Percentiles rank a stretch among this genome's conserved stretches.
Evolutionary conservation across 1,284 basidiomycete genomes (phyloP).

Genomic region (Meira nashicola): DNA sequence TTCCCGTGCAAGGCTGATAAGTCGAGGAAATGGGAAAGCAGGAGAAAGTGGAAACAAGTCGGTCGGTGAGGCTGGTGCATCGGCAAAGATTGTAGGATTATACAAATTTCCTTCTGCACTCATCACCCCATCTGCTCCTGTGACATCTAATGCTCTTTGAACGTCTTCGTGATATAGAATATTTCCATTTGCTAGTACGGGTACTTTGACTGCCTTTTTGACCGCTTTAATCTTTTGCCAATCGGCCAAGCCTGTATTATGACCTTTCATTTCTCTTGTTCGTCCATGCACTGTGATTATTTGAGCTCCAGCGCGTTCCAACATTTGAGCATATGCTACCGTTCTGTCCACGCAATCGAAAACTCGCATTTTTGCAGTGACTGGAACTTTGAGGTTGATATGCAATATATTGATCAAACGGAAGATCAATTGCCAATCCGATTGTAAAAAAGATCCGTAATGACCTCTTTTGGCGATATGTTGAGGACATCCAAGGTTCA

Average conservation of each 20-base stretch:
- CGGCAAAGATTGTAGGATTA: conserved; percentile 75
- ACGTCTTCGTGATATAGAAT: conserved; percentile 80
- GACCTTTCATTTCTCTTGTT: conserved; percentile 83
- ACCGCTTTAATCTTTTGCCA: conserved; percentile 76
- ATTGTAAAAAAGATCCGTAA: conserved; percentile 87
- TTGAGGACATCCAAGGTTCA: conserved; percentile 88
- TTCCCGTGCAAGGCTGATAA: conserved; percentile 69
- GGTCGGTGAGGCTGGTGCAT: neutral
- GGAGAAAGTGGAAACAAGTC: conserved; percentile 16
- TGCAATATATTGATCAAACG: conserved; percentile 57
- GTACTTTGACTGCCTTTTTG: conserved; percentile 78
- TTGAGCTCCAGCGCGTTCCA: conserved; percentile 89
- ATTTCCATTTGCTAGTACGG: conserved; percentile 97
- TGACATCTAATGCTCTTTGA: conserved; percentile 68
- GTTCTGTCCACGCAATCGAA: conserved; percentile 82
- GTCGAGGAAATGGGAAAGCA: conserved; percentile 59
- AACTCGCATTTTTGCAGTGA: conserved; percentile 92
- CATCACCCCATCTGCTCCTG: conserved; percentile 89
- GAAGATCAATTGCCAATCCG: conserved; percentile 75
- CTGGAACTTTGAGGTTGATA: conserved; percentile 74
- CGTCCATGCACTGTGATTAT: conserved; percentile 91
- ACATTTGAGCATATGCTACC: conserved; percentile 86
- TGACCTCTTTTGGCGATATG: conserved; percentile 82
- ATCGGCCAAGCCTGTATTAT: conserved; percentile 69
- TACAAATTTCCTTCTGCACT: conserved; percentile 91